These are phyloP conservation scores for Debaryomyces maramus DNA, from an alignment of 805 yeast genomes.

Conservation along the genomic window DNA sequence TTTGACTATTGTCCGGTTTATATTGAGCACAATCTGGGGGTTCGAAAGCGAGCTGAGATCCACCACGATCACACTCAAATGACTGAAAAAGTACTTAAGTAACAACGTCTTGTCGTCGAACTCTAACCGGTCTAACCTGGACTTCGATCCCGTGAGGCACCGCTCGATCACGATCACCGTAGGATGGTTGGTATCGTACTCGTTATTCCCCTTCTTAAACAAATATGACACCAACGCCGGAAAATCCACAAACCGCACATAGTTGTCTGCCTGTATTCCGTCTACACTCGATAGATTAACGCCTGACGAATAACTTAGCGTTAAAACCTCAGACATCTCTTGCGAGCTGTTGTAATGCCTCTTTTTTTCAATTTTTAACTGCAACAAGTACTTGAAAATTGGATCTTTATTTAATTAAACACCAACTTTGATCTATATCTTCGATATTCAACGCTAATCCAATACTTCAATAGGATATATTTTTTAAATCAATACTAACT, in stretches of 20 bases:
- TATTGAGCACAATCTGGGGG: constrained; percentile 1
- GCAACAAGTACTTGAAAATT: too few relatives aligned
- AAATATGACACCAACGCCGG: constrained; percentile 21
- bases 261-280: not conserved
- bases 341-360: not conserved
- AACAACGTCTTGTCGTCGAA: constrained; percentile 30
- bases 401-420: too few relatives aligned
- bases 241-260: constrained; percentile 7
- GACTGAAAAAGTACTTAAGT: constrained; percentile 37
- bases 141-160: constrained; percentile 1
- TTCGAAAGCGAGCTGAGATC: constrained; percentile 3
- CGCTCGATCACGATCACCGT: constrained; percentile 26
- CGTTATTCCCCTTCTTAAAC: constrained; percentile 33
- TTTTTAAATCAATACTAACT: too few relatives aligned
- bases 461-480: too few relatives aligned
- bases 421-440: too few relatives aligned
- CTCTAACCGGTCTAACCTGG: constrained; percentile 23
- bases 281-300: not conserved
- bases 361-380: not conserved
- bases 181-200: constrained; percentile 33
- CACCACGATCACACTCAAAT: constrained; percentile 34
- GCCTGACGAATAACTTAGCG: constrained; percentile 3
- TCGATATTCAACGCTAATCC: too few relatives aligned
- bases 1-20: constrained; percentile 19
- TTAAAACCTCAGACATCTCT: constrained; percentile 6